These are phyloP conservation scores for Dendrobium catenatum DNA, from an alignment of 106 monocot genomes.

Conservation along the genomic window DNA sequence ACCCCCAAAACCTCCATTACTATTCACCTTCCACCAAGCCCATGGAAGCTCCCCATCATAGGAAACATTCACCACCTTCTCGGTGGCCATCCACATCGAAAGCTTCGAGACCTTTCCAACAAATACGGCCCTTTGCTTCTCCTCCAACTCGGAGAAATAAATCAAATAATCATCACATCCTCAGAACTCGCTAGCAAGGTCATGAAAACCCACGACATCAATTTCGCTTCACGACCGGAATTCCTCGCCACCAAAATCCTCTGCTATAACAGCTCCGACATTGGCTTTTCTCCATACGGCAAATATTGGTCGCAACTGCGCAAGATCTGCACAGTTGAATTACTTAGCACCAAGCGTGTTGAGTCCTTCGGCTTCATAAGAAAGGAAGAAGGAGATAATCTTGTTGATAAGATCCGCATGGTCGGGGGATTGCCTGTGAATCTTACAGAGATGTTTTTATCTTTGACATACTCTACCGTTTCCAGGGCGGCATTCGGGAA, in stretches of 20 bases:
- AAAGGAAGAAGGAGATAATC: background rate
- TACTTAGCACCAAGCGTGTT: conserved; percentile 1
- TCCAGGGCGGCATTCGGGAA: background rate
- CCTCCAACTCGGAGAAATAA: conserved; percentile 9
- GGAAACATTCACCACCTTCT: conserved; percentile 8
- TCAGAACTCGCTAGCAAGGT: background rate
- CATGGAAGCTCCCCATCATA: conserved; percentile 11
- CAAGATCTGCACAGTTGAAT: background rate
- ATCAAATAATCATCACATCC: conserved; percentile 9
- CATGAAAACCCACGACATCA: conserved; percentile 8
- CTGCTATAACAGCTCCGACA: background rate
- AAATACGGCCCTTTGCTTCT: conserved; percentile 3
- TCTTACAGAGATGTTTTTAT: background rate
- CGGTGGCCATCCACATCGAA: background rate
- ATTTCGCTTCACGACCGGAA: conserved; percentile 4
- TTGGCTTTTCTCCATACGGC: conserved; percentile 1
- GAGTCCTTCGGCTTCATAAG: conserved; percentile 3
- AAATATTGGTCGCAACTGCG: conserved; percentile 5
- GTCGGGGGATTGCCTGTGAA: background rate
- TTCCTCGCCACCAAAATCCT: background rate
- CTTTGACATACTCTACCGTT: background rate
- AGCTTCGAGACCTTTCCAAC: background rate
- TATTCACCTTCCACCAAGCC: background rate
- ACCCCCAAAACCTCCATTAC: background rate
- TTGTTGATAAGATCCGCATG: background rate